These are phyloP conservation scores for Lecanosticta acicola DNA, from an alignment of 2,329 filamentous ascomycete species.

Conservation along the genomic window DNA sequence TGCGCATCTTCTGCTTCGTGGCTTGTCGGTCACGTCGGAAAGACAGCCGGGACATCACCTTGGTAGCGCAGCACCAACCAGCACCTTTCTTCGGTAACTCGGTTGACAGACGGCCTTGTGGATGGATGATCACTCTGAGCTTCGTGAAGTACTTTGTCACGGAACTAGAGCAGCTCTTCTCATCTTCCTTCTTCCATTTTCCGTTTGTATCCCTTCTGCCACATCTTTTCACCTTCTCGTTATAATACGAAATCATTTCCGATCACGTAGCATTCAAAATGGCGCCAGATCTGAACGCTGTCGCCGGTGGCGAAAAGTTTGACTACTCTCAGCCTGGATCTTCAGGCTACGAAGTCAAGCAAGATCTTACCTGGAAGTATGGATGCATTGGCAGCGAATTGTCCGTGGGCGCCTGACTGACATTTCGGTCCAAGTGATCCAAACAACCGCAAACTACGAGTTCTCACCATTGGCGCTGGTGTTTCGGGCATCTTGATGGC, in stretches of 20 bases:
- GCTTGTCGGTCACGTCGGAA: too few relatives aligned
- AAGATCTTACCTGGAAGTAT: conserved; percentile 32
- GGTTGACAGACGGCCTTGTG: not conserved
- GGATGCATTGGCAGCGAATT: too few relatives aligned
- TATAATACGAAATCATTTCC: not conserved
- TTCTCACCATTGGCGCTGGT: conserved; percentile 46
- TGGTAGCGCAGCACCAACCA: not conserved
- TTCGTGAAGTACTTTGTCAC: too few relatives aligned
- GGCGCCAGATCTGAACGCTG: conserved; percentile 40
- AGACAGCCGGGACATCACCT: too few relatives aligned
- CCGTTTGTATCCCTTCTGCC: not conserved
- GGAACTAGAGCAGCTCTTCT: not conserved
- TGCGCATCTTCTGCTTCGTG: too few relatives aligned
- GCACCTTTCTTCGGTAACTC: not conserved
- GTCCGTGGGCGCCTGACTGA: too few relatives aligned
- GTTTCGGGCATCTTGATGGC: conserved; percentile 45
- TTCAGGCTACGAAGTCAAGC: conserved; percentile 37
- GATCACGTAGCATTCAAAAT: conserved; percentile 26
- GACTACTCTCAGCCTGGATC: conserved; percentile 43
- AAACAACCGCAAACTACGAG: conserved; percentile 40
- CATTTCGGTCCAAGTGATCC: too few relatives aligned
- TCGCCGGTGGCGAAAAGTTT: conserved; percentile 33
- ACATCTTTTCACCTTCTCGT: not conserved
- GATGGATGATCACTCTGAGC: too few relatives aligned
- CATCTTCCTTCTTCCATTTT: not conserved